phyloP scores from a whole-genome alignment of 2,329 filamentous ascomycete species.

The Epichloe glyceriae region DNA sequence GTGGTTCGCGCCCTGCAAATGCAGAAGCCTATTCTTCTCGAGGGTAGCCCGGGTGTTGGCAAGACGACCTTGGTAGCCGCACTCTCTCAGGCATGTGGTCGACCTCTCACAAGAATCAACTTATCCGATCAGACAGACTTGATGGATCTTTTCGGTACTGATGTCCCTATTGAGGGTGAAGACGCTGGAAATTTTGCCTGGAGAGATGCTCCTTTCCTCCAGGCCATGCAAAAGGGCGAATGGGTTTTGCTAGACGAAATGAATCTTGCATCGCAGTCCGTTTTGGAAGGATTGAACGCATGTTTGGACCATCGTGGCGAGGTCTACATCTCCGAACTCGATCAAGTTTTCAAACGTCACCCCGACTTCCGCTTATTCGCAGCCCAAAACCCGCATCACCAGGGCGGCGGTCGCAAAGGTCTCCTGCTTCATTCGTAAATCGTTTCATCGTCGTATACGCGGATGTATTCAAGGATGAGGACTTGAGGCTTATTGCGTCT shows the following conservation, averaged over 20 bases:
- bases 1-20: constrained; percentile 82
- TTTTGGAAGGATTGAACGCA: constrained; percentile 89
- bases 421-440: constrained; percentile 90
- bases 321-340: constrained; percentile 88
- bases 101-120: constrained; percentile 84
- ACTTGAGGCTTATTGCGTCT: constrained; percentile 69
- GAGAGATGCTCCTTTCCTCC: constrained; percentile 89
- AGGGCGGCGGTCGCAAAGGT: constrained; percentile 90
- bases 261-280: constrained; percentile 94
- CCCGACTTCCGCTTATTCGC: constrained; percentile 89
- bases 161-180: constrained; percentile 89
- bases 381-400: constrained; percentile 93
- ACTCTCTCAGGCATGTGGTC: constrained; percentile 65
- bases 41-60: constrained; percentile 94
- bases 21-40: constrained; percentile 80
- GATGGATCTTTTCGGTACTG: constrained; percentile 94
- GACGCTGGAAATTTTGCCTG: constrained; percentile 84
- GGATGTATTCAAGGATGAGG: constrained; percentile 70
- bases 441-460: constrained; percentile 97
- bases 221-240: constrained; percentile 90
- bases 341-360: constrained; percentile 85
- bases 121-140: constrained; percentile 95
- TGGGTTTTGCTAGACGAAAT: constrained; percentile 98
- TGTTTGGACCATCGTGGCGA: constrained; percentile 94
- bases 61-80: constrained; percentile 91